Percentiles rank a stretch among this genome's conserved stretches.
Conservation (phyloP, 192 early-diverging fungal genomes). For the Backusella luteola region DNA sequence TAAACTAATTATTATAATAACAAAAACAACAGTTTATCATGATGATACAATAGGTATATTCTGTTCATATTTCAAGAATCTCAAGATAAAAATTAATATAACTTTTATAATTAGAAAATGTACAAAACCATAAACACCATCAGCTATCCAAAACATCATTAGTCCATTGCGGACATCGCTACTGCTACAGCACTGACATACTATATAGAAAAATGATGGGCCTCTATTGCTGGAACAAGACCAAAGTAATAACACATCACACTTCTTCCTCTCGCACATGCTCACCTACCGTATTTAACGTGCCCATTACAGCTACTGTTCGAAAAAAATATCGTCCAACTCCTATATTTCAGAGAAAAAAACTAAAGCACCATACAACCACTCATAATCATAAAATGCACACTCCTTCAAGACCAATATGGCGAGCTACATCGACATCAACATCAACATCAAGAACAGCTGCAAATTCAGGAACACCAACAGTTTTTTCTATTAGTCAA, state of each 20-base stretch:
- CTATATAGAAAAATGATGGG: slow-evolving; percentile 1
- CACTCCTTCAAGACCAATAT: neutral
- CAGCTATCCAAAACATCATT: neutral
- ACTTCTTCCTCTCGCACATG: neutral
- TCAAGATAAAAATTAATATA: neutral
- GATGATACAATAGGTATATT: neutral
- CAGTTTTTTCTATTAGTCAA: neutral
- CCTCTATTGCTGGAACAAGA: neutral
- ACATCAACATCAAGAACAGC: neutral
- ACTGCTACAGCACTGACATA: neutral
- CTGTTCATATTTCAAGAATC: neutral
- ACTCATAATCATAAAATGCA: neutral
- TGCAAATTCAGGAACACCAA: neutral
- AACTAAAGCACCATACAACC: neutral
- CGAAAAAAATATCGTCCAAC: neutral
- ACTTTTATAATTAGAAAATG: neutral
- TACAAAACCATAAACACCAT: neutral
- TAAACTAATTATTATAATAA: neutral
- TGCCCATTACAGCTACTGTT: neutral
- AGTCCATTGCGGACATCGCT: neutral
- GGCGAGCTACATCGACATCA: neutral
- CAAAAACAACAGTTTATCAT: neutral
- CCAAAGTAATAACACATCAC: neutral
- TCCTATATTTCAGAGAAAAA: slow-evolving; percentile 3
- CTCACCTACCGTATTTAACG: neutral